Base-by-base conservation (phyloP, 2,329 filamentous ascomycete species). In the Xylariaceae sp. region DNA sequence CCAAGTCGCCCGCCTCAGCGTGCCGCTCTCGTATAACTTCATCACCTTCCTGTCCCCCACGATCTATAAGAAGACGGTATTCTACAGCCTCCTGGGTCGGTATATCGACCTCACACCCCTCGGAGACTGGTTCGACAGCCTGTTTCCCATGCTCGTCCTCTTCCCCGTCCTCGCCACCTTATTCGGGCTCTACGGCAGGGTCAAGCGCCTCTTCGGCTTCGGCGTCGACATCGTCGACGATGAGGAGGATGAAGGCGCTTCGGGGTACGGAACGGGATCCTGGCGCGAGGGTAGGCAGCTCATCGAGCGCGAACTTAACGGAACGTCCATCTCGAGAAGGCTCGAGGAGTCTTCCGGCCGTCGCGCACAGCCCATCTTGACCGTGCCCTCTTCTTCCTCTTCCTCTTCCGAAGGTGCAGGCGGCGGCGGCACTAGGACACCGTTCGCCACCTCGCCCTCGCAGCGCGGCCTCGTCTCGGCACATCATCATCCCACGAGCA, bases 11-110 rank as follows among this genome's bases (percentile, higher is more conserved):
- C 87, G 89, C 55, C 78, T 98, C 30, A 95, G 86, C 1, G 87
- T 98, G 0, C 92, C 92, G 1, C 73, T 98, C 7, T 82, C 86
- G 3, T 98, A 95, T 75, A 98, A 98, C 65, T 98, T 97, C 58
- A 74, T 95, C 60, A 96, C 90, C 1, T 90, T 97, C 59, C 65
- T 96, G 15, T 84, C 85, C 1, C 71, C 70, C 6, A 69, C 71
- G 9, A 77, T 94, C 29, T 90, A 88, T 57, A 66, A 73, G 41
- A 75, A 81, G 52, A 96, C 89, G 0, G 79, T 81, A 0, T 98
- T 97, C 63, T 95, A 90, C 65, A 63, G 76, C 29, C 95, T 98
- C 54, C 74, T 98, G 0, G 92, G 92, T 5, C 68, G 77, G 30
- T 74, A 88, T 9, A 88, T 98, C 61, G 79, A 90, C 55, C 71